Percentiles rank a stretch among this genome's conserved stretches.
These are phyloP conservation scores for Wickerhamiella sorbophila DNA, from an alignment of 805 yeast species.

Conservation along the genomic window DNA sequence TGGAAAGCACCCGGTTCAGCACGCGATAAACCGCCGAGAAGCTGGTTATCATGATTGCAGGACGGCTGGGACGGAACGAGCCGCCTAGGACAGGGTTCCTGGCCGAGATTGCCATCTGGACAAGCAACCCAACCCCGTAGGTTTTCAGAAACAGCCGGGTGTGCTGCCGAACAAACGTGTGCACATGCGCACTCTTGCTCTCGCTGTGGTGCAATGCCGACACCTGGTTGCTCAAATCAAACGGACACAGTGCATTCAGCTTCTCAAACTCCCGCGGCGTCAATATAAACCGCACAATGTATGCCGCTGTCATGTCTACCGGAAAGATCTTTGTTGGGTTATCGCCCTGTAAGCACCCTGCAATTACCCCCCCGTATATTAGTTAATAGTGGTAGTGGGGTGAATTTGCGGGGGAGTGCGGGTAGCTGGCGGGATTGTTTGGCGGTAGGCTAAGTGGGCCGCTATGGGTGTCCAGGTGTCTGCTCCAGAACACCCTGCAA, in stretches of 20 bases:
- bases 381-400: no score
- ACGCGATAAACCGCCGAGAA: not conserved
- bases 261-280: conserved; percentile 2
- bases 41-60: not conserved
- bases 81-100: not conserved
- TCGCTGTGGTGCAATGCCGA: not conserved
- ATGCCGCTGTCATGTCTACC: conserved; percentile 2
- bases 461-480: no score
- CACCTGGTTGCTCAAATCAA: not conserved
- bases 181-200: not conserved
- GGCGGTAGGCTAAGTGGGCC: no score
- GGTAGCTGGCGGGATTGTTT: no score
- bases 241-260: not conserved
- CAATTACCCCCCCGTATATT: no score
- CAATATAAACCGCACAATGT: conserved; percentile 3
- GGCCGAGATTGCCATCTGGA: not conserved
- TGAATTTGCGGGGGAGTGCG: not conserved
- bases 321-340: not conserved
- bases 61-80: not conserved
- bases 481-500: no score
- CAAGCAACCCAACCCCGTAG: not conserved
- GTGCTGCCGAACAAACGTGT: conserved; percentile 2
- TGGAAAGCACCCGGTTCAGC: not conserved
- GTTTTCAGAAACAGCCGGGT: not conserved
- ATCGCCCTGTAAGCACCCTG: not conserved